Evolutionary conservation across 2,329 filamentous ascomycete species (phyloP).

Genomic region (Biscogniauxia mediterranea): DNA sequence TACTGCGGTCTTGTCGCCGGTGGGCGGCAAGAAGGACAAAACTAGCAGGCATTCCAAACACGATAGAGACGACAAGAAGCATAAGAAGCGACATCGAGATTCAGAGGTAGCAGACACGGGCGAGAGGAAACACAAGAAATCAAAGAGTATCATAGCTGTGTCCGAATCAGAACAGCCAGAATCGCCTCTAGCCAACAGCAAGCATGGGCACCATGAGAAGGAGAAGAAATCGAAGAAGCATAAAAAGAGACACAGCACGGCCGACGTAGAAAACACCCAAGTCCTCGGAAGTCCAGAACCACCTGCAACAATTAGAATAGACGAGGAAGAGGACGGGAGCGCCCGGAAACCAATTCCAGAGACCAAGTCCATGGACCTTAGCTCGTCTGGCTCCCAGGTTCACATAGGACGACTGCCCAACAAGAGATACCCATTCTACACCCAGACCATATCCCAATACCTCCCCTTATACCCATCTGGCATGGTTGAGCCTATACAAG

Average conservation of each 20-base stretch:
- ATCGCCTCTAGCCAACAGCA: slow-evolving; percentile 1
- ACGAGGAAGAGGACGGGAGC: slow-evolving; percentile 21
- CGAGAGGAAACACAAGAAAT: slow-evolving; percentile 50
- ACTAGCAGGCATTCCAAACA: slow-evolving; percentile 20
- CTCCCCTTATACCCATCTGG: slow-evolving; percentile 71
- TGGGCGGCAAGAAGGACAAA: slow-evolving; percentile 12
- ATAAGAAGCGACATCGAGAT: slow-evolving; percentile 30
- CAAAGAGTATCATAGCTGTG: slow-evolving; percentile 35
- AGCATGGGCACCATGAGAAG: slow-evolving; percentile 31
- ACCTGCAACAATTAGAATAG: slow-evolving; percentile 26
- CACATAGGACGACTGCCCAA: slow-evolving; percentile 30
- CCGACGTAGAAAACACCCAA: not conserved
- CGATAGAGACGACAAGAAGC: slow-evolving; percentile 17
- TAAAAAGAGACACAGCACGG: slow-evolving; percentile 16
- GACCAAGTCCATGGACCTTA: slow-evolving; percentile 38
- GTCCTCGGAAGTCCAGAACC: slow-evolving; percentile 7
- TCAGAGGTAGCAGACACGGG: slow-evolving; percentile 30
- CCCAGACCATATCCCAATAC: slow-evolving; percentile 78
- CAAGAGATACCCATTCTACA: slow-evolving; percentile 68
- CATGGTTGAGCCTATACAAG: slow-evolving; percentile 67
- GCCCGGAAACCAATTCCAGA: slow-evolving; percentile 18
- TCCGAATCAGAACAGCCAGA: slow-evolving; percentile 4
- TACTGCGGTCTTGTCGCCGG: slow-evolving; percentile 6
- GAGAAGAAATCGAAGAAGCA: slow-evolving; percentile 37
- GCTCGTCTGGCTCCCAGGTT: slow-evolving; percentile 18